Percentiles rank a stretch among this genome's conserved stretches.
phyloP scores from a whole-genome alignment of 805 yeast species.

The Hanseniaspora hatyaiensis region DNA sequence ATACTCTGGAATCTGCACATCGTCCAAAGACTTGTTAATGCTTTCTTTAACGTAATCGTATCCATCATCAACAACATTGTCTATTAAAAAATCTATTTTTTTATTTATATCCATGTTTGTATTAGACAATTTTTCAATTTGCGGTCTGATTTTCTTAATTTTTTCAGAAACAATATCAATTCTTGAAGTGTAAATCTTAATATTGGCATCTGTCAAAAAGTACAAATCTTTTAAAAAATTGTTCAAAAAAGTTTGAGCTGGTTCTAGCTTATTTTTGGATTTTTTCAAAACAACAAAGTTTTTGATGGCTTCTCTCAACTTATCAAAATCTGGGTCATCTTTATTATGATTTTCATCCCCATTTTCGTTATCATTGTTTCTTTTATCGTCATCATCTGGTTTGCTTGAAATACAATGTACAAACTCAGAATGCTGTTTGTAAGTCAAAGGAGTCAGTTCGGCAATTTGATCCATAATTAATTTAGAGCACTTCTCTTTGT shows the following conservation, averaged over 20 bases:
- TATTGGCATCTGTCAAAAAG: constrained; percentile 51
- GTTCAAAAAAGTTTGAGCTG: constrained; percentile 76
- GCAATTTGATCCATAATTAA: constrained; percentile 77
- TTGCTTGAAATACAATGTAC: constrained; percentile 81
- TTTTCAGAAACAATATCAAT: constrained; percentile 37
- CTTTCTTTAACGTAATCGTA: constrained; percentile 49
- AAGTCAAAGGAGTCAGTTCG: constrained; percentile 77
- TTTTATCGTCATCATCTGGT: constrained; percentile 29
- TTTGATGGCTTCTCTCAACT: constrained; percentile 71
- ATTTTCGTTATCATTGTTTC: constrained; percentile 25
- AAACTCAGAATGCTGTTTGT: constrained; percentile 76
- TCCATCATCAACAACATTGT: constrained; percentile 42
- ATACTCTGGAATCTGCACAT: constrained; percentile 36
- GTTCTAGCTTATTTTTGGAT: constrained; percentile 74
- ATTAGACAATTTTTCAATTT: constrained; percentile 42
- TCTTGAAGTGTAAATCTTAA: constrained; percentile 41
- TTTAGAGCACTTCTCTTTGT: constrained; percentile 65
- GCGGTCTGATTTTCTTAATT: constrained; percentile 50
- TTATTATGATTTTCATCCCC: constrained; percentile 28
- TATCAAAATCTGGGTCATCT: constrained; percentile 59
- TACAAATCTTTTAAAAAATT: constrained; percentile 60
- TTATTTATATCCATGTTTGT: constrained; percentile 47
- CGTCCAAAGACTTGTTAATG: constrained; percentile 41
- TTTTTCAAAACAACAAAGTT: constrained; percentile 82
- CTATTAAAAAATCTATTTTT: constrained; percentile 51